A percentile compares a stretch with the other conserved stretches of the same genome.
Conservation (phyloP, 2,329 filamentous ascomycete genomes). For the Apiospora kogelbergensis region DNA sequence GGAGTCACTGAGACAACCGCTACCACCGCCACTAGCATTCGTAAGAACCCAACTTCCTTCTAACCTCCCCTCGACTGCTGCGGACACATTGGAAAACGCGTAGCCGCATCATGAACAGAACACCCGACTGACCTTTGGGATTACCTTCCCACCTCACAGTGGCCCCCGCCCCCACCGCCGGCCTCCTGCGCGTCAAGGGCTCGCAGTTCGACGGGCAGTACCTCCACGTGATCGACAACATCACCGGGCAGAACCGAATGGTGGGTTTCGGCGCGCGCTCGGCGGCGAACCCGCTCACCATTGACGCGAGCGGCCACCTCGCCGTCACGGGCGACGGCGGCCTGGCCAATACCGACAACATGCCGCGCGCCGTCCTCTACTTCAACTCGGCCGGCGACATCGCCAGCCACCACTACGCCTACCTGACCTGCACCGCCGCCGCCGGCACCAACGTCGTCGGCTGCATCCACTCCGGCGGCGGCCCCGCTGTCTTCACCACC, state of each 20-base stretch:
- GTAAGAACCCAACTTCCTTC: neutral
- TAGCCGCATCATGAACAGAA: too few relatives aligned
- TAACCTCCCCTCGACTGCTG: too few relatives aligned
- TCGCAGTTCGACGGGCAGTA: too few relatives aligned
- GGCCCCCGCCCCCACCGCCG: too few relatives aligned
- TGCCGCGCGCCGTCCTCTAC: neutral
- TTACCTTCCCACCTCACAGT: too few relatives aligned
- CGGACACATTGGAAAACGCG: too few relatives aligned
- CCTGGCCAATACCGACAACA: neutral
- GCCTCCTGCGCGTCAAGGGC: too few relatives aligned
- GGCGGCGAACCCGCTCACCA: neutral
- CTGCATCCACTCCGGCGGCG: neutral
- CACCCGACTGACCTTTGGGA: neutral
- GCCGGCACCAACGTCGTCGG: neutral
- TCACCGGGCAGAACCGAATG: too few relatives aligned
- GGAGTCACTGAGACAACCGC: neutral
- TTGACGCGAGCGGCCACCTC: neutral
- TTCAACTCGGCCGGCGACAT: neutral
- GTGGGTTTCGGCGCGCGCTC: too few relatives aligned
- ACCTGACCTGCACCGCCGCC: neutral
- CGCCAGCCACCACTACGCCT: neutral
- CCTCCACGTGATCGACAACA: too few relatives aligned
- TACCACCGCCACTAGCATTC: neutral
- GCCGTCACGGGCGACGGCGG: too few relatives aligned
- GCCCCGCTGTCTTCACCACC: neutral